These are phyloP conservation scores for Picochlorum sp. DNA, from an alignment of 139 green algal species.

Conservation along the genomic window DNA sequence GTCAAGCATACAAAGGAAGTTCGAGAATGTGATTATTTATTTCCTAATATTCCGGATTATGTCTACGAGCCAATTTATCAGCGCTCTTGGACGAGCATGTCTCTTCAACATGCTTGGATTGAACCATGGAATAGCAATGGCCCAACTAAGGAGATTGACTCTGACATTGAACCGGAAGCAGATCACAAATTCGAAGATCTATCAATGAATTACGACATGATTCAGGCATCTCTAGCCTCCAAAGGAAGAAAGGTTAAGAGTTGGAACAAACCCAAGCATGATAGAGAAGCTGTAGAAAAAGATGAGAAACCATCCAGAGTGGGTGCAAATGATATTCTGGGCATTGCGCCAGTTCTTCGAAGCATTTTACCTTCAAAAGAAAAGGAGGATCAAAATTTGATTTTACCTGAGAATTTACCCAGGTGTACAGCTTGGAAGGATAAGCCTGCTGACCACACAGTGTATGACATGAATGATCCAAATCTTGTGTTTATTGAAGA, in stretches of 20 bases:
- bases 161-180: background rate
- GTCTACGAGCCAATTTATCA: background rate
- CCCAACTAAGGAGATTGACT: too few relatives aligned
- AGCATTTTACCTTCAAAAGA: background rate
- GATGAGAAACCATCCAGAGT: background rate
- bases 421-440: background rate
- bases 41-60: background rate
- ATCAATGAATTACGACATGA: background rate
- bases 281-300: background rate
- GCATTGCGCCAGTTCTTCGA: background rate
- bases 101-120: background rate
- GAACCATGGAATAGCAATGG: too few relatives aligned
- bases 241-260: background rate
- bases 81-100: background rate
- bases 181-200: background rate
- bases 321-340: background rate
- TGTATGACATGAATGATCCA: constrained; percentile 24
- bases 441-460: background rate
- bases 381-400: background rate
- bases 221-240: background rate
- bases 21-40: background rate
- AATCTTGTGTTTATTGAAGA: constrained; percentile 2
- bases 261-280: background rate
- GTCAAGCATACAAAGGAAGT: too few relatives aligned
- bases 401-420: background rate